Percentiles rank a stretch among this genome's conserved stretches.
Evolutionary conservation across 2,329 filamentous ascomycete species (phyloP).

Genomic region (Neofusicoccum ribis): DNA sequence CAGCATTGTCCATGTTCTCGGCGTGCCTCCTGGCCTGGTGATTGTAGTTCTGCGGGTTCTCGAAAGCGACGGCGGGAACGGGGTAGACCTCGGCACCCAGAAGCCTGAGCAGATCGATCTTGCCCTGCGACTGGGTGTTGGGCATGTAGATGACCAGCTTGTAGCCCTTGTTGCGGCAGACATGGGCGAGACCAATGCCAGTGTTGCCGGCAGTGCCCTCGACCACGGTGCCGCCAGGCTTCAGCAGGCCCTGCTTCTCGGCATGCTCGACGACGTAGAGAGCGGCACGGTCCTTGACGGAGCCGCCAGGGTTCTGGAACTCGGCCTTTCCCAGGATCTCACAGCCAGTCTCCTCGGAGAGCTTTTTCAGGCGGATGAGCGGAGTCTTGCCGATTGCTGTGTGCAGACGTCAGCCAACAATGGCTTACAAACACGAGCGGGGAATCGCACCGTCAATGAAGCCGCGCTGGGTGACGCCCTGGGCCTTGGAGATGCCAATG

Average conservation of each 20-base stretch:
- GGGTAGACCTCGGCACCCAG: slow-evolving; percentile 95
- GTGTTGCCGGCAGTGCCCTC: slow-evolving; percentile 98
- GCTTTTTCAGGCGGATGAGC: slow-evolving; percentile 81
- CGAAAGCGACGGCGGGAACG: slow-evolving; percentile 92
- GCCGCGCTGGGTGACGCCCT: slow-evolving; percentile 71
- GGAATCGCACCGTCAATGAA: slow-evolving; percentile 71
- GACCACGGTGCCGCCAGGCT: slow-evolving; percentile 87
- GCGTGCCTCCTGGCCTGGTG: slow-evolving; percentile 91
- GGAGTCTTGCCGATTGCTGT: slow-evolving; percentile 96
- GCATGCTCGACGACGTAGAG: slow-evolving; percentile 93
- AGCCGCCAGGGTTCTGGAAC: slow-evolving; percentile 97
- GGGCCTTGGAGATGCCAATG: slow-evolving; percentile 73
- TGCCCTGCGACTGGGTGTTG: slow-evolving; percentile 96
- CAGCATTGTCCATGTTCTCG: slow-evolving; percentile 80
- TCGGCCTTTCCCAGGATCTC: slow-evolving; percentile 95
- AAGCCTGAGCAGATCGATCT: slow-evolving; percentile 88
- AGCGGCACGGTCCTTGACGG: slow-evolving; percentile 93
- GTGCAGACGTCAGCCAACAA: slow-evolving; percentile 20
- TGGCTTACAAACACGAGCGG: slow-evolving; percentile 4
- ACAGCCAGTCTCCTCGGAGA: slow-evolving; percentile 90
- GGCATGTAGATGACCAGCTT: slow-evolving; percentile 99
- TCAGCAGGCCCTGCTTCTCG: slow-evolving; percentile 80
- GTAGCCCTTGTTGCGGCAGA: slow-evolving; percentile 90
- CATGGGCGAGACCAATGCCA: slow-evolving; percentile 94
- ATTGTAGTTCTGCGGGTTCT: slow-evolving; percentile 96